Conservation (phyloP, 2,329 filamentous ascomycete genomes). For the Penicillium sp. region DNA sequence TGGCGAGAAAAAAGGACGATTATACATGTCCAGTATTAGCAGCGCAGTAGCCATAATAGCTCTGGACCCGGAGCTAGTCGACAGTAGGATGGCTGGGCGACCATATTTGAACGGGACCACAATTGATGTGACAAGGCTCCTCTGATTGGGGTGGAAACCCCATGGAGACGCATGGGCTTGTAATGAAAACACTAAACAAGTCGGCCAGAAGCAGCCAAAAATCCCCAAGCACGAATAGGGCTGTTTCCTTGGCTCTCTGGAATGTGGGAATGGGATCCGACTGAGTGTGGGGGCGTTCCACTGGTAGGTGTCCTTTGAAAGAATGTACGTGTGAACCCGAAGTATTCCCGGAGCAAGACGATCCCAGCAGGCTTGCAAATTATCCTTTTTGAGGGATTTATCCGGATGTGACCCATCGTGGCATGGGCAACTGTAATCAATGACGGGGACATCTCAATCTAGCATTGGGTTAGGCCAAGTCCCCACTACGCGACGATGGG, state of each 20-base stretch:
- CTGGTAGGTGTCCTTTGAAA: neutral
- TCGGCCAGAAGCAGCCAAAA: neutral
- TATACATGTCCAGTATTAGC: neutral
- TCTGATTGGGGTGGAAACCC: neutral
- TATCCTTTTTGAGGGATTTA: neutral
- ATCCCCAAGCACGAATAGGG: neutral
- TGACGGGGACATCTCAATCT: constrained; percentile 12
- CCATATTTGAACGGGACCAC: neutral
- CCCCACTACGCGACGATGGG: neutral
- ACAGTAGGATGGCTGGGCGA: neutral
- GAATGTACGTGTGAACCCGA: constrained; percentile 4
- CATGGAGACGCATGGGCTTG: neutral
- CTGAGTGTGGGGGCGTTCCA: neutral
- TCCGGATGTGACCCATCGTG: neutral
- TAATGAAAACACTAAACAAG: neutral
- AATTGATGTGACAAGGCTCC: neutral
- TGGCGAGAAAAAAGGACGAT: neutral
- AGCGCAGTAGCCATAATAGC: neutral
- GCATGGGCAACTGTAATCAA: constrained; percentile 8
- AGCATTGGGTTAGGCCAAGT: neutral
- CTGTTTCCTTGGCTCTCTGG: neutral
- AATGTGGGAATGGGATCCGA: constrained; percentile 5
- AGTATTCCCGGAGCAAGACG: neutral
- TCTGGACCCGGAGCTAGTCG: neutral
- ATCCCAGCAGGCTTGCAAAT: neutral